Percentiles rank a stretch among this genome's conserved stretches.
Conservation (phyloP, 441 rosid genomes). For the Capsella rubella region DNA sequence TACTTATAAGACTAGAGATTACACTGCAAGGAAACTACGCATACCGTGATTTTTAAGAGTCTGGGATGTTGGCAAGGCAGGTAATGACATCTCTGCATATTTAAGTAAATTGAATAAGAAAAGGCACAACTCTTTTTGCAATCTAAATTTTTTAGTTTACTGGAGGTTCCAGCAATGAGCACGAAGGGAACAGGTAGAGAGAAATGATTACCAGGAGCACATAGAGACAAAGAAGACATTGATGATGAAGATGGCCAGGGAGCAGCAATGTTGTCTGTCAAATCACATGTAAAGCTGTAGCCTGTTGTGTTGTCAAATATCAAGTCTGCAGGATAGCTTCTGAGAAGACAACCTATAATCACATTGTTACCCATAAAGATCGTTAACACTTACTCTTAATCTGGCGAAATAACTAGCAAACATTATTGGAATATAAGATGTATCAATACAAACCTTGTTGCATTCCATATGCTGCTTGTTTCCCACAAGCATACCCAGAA, state of each 20-base stretch:
- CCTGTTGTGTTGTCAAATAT: slow-evolving; percentile 86
- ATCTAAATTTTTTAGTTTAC: not conserved
- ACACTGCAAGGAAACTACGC: slow-evolving; percentile 9
- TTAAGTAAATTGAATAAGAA: slow-evolving; percentile 36
- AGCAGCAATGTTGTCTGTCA: slow-evolving; percentile 92
- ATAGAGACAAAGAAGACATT: slow-evolving; percentile 80
- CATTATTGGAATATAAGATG: slow-evolving; percentile 12
- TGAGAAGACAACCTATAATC: slow-evolving; percentile 80
- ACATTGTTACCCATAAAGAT: slow-evolving; percentile 20
- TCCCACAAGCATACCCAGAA: slow-evolving; percentile 34
- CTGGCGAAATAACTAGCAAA: slow-evolving; percentile 8
- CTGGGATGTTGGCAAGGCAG: slow-evolving; percentile 90
- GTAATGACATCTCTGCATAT: slow-evolving; percentile 92
- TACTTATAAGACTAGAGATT: not conserved
- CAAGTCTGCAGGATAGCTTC: slow-evolving; percentile 87
- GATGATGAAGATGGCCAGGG: slow-evolving; percentile 99
- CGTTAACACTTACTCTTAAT: slow-evolving; percentile 1
- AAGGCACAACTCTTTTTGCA: not conserved
- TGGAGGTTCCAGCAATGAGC: slow-evolving; percentile 3
- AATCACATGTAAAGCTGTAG: slow-evolving; percentile 90
- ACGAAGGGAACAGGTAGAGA: slow-evolving; percentile 1
- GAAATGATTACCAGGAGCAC: slow-evolving; percentile 81
- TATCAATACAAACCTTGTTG: slow-evolving; percentile 65
- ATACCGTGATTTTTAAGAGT: slow-evolving; percentile 74
- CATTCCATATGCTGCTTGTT: slow-evolving; percentile 69